Conservation (phyloP, 306 rosid species). For the Lathyrus sativus region DNA sequence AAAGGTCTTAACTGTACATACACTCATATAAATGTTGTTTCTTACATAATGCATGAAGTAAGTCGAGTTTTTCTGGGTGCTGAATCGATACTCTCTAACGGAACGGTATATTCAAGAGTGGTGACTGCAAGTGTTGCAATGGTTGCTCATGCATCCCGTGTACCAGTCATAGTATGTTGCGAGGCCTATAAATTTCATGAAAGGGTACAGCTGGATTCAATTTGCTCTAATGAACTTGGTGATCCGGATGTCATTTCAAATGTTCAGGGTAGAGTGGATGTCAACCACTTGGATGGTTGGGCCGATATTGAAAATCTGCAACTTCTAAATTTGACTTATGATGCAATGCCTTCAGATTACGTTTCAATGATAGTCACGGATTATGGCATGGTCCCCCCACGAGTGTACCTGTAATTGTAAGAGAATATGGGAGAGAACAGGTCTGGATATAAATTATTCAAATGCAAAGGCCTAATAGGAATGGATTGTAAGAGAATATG, state of each 20-base stretch:
- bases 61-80: too few relatives aligned
- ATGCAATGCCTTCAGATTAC: slow-evolving; percentile 65
- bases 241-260: slow-evolving; percentile 55
- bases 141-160: slow-evolving; percentile 62
- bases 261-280: slow-evolving; percentile 49
- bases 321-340: too few relatives aligned
- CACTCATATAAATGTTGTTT: too few relatives aligned
- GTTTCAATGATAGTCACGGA: slow-evolving; percentile 56
- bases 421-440: slow-evolving; percentile 63
- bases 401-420: slow-evolving; percentile 66
- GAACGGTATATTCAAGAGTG: too few relatives aligned
- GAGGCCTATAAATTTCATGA: slow-evolving; percentile 71
- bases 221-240: slow-evolving; percentile 65
- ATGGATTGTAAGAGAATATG: too few relatives aligned
- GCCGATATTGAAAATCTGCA: slow-evolving; percentile 50
- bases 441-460: slow-evolving; percentile 51
- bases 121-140: slow-evolving; percentile 62
- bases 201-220: slow-evolving; percentile 66
- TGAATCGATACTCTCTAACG: too few relatives aligned
- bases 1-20: too few relatives aligned
- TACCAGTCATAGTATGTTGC: slow-evolving; percentile 63
- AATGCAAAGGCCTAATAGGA: too few relatives aligned
- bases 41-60: too few relatives aligned
- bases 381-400: slow-evolving; percentile 67
- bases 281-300: slow-evolving; percentile 56